A percentile compares a stretch with the other conserved stretches of the same genome.
phyloP scores from a whole-genome alignment of 2,329 filamentous ascomycete species.

The Lachnellula willkommii region DNA sequence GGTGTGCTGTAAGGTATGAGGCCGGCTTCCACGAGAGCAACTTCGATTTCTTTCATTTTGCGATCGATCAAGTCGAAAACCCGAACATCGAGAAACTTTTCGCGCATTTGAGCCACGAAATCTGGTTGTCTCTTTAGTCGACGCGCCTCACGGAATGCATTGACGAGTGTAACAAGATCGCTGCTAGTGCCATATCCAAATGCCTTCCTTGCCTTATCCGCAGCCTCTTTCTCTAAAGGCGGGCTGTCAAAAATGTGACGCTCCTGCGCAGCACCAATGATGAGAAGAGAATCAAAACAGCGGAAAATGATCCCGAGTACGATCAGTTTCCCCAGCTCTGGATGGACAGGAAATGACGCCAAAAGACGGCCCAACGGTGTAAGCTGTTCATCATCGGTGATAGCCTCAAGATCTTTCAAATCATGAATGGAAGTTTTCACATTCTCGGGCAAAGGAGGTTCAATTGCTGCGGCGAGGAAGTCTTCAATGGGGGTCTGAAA shows the following conservation, averaged over 20 bases:
- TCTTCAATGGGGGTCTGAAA: constrained; percentile 66
- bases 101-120: constrained; percentile 31
- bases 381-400: constrained; percentile 69
- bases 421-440: constrained; percentile 77
- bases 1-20: not conserved
- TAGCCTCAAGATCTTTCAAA: constrained; percentile 77
- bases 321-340: constrained; percentile 86
- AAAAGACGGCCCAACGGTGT: constrained; percentile 86
- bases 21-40: not conserved
- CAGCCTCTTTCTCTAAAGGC: constrained; percentile 66
- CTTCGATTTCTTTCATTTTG: not conserved
- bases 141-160: constrained; percentile 36
- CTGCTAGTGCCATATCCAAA: constrained; percentile 53
- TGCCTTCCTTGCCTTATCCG: constrained; percentile 64
- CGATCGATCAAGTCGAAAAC: not conserved
- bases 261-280: constrained; percentile 80
- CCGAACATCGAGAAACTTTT: constrained; percentile 28
- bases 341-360: constrained; percentile 82
- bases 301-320: constrained; percentile 90
- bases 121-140: not conserved
- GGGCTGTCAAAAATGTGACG: constrained; percentile 77
- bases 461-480: constrained; percentile 80
- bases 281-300: constrained; percentile 80
- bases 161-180: constrained; percentile 42
- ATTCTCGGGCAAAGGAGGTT: constrained; percentile 73